A percentile compares a stretch with the other conserved stretches of the same genome.
Evolutionary conservation across 2,329 filamentous ascomycete species (phyloP).

Genomic region (Fusarium dlaminii): DNA sequence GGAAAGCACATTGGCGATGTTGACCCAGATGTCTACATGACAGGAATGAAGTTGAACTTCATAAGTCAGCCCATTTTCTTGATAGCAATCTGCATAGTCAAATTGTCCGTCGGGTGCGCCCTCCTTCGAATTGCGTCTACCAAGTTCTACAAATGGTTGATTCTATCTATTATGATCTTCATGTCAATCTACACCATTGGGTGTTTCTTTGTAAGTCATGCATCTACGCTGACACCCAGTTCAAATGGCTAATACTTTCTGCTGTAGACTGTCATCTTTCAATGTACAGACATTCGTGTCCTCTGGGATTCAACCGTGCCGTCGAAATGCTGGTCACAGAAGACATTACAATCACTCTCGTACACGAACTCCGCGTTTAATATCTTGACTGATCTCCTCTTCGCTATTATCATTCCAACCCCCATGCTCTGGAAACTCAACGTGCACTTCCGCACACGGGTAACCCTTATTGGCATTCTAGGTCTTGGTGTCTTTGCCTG

Average conservation of each 20-base stretch:
- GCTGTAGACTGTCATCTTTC: constrained; percentile 54
- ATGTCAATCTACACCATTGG: constrained; percentile 46
- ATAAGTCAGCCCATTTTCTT: constrained; percentile 56
- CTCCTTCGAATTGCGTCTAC: constrained; percentile 53
- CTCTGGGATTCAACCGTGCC: constrained; percentile 55
- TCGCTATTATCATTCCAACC: constrained; percentile 51
- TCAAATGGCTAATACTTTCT: background rate
- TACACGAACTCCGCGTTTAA: constrained; percentile 54
- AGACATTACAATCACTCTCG: constrained; percentile 52
- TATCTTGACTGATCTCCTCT: constrained; percentile 50
- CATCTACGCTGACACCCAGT: rapidly evolving
- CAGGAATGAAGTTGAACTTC: constrained; percentile 55
- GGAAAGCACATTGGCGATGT: constrained; percentile 58
- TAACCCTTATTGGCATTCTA: constrained; percentile 53
- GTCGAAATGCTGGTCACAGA: constrained; percentile 53
- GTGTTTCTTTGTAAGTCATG: constrained; percentile 48
- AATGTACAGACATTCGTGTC: constrained; percentile 57
- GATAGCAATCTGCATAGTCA: constrained; percentile 53
- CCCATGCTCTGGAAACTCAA: constrained; percentile 52
- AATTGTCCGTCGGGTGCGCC: constrained; percentile 54
- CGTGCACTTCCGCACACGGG: constrained; percentile 54
- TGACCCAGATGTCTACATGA: constrained; percentile 44
- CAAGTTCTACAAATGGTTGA: constrained; percentile 48
- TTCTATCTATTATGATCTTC: constrained; percentile 51
- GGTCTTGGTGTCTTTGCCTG: constrained; percentile 57